Base-by-base conservation (phyloP, 805 yeast species). In the Saccharomycopsis sp. region DNA sequence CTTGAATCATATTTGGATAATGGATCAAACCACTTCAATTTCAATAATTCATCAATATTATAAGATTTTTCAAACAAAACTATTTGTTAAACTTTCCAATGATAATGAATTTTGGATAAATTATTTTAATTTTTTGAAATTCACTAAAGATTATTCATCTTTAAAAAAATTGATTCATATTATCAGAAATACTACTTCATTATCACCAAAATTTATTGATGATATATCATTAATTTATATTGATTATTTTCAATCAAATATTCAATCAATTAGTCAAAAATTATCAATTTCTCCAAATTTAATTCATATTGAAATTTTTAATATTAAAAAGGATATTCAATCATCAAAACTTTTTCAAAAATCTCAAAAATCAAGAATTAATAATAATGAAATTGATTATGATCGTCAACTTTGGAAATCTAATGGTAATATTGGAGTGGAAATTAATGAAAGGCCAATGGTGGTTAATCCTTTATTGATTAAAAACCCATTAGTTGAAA, bases 111-210 rank as follows among this genome's bases (percentile, higher is more conserved):
- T 76, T 49, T 80, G 87, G 87, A 52, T 57, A 9, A 65, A 67
- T 30, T 75, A 60, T 45, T 66, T 79, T 45, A 70, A 72, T 35
- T 74, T 70, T 50, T 80, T 78, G 46, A 65, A 63, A 18, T 39
- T 49, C 1, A 62, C 62, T 36, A 57, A 62, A 15, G 74, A 76
- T 45, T 58, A 64, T 23, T 53, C 53, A 20, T 70, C 72, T 45
- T 47, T 78, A 20, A 57, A 63, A 17, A 63, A 58, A 32, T 60
- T 78, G 13, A 58, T 76, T 10, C 54, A 61, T 14, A 62, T 67
- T 30, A 51, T 79, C 26, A 70, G 70, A 25, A 54, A 51, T 3
- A 52, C 64, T 15, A 66, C 76, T 0, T 59, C 61, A 5, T 53
- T 81, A 21, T 76, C 85, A 0, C 66, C 70, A 6, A 35, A 52